Percentiles rank a stretch among this genome's conserved stretches.
Conservation (phyloP, 2,329 filamentous ascomycete genomes). For the Aspergillus clavatus region DNA sequence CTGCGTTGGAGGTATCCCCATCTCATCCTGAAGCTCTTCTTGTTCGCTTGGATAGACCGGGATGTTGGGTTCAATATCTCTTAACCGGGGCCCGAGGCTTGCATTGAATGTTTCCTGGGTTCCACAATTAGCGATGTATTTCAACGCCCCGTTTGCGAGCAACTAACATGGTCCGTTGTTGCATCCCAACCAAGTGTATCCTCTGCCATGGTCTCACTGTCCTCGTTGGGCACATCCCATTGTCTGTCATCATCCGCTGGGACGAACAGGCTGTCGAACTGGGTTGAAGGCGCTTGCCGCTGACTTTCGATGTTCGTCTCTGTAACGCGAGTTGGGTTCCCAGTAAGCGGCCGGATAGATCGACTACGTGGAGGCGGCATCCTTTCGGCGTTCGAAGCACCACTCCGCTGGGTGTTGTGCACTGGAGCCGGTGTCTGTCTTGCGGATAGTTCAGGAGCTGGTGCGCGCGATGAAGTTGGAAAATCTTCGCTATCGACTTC, state of each 20-base stretch:
- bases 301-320: slow-evolving; percentile 22
- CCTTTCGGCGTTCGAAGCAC: slow-evolving; percentile 14
- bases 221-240: slow-evolving; percentile 57
- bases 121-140: not conserved
- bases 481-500: slow-evolving; percentile 41
- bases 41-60: slow-evolving; percentile 1
- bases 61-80: slow-evolving; percentile 31
- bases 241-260: slow-evolving; percentile 55
- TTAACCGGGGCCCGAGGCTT: slow-evolving; percentile 25
- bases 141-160: not conserved
- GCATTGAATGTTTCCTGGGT: slow-evolving; percentile 28
- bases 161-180: slow-evolving; percentile 46
- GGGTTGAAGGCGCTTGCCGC: slow-evolving; percentile 34
- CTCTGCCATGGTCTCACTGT: slow-evolving; percentile 51
- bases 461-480: slow-evolving; percentile 38
- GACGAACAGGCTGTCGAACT: slow-evolving; percentile 57
- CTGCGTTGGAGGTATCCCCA: slow-evolving; percentile 45
- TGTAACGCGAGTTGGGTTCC: slow-evolving; percentile 22
- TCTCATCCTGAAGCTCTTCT: slow-evolving; percentile 27
- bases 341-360: slow-evolving; percentile 31
- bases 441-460: slow-evolving; percentile 38
- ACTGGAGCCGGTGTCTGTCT: slow-evolving; percentile 34
- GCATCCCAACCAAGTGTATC: slow-evolving; percentile 61
- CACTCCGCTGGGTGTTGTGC: slow-evolving; percentile 15
- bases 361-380: slow-evolving; percentile 31